Evolutionary conservation across 805 yeast genomes (phyloP), one percentile per base, ranked within the genome.

Genomic region (Saccharomycopsis sp.): DNA sequence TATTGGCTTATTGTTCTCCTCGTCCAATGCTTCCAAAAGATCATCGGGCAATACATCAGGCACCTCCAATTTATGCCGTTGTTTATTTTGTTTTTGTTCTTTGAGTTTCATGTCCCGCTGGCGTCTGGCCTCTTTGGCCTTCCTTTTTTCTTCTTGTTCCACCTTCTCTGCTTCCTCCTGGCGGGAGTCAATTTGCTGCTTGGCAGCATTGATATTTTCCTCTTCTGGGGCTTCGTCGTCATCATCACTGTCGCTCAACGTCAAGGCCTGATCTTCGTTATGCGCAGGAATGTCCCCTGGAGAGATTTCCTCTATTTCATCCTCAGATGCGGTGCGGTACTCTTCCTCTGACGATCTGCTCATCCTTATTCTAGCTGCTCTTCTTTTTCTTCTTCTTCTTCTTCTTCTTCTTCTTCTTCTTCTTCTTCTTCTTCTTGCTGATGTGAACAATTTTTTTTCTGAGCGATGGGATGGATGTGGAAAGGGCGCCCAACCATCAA

Each of bases 161-260:
- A 18, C n/a, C 6, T 15, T 34, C 13, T 6, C 30, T 12, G 16
- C 10, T 21, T 21, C 37, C 33, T 16, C 13, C 29, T 34, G 19
- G 12, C 27, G 5, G 12, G 6, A 1, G 9, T 25, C 39, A 9
- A 36, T 10, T 21, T 22, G 29, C 22, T 38, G 16, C 17, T 36
- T 36, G 18, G n/a, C 41, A 5, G 12, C 12, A 7, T 4, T 15
- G 13, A 19, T 18, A 22, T 12, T 17, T 22, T 30, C 41, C 27
- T 30, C 38, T 22, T 43, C 46, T 17, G 46, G 46, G 5, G 48
- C 45, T 17, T 45, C 48, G 16, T 45, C 45, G 13, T 41, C 43
- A 33, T 42, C n/a, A n/a, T n/a, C n/a, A n/a, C n/a, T n/a, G n/a
- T n/a, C n/a, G n/a, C n/a, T n/a, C n/a, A n/a, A n/a, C n/a, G n/a